Evolutionary conservation across 306 rosid genomes (phyloP), one percentile per base, ranked within the genome.

Genomic region (Carpinus viminea): DNA sequence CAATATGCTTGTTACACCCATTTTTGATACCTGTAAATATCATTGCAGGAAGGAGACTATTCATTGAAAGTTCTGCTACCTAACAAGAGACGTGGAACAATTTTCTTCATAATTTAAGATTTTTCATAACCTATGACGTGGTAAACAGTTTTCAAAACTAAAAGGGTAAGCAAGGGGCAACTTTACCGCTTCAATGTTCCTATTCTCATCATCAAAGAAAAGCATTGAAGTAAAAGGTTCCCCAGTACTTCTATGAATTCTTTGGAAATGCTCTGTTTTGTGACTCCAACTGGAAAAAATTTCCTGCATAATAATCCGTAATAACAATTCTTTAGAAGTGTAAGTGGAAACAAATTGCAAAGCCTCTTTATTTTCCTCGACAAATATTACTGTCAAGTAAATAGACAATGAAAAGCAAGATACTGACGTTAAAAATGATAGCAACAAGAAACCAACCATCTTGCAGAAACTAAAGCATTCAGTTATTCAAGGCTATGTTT

Each of bases 161-260:
- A 61, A 10, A n/a, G 4, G 36, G 47, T 26, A 34, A 36, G 20
- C 28, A 28, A 50, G 45, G 70, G 53, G 50, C 16, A 41, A 48
- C 9, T 17, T 75, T 70, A 81, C 84, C 45, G 80, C 68, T 76
- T 46, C 77, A 50, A 61, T 76, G 57, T 76, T 81, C 43, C 84
- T 54, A 50, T 81, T 59, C 51, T 81, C 84, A 51, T 75, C 80
- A 70, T 81, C 84, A 81, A 81, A 81, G 73, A 81, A 76, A 60
- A 81, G 68, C 80, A 81, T 76, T 51, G 80, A 76, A 51, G 28
- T 51, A 68, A 75, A 70, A 76, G 80, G 80, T 51, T 70, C 47
- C 28, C 77, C 80, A 18, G 84, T 70, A 50, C 55, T 81, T 48
- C 60, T 76, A 21, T 81, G 68, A 28, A 76, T 76, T 81, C 68